Conservation (phyloP, 495 filamentous ascomycete species). For the Platismatia glauca region DNA sequence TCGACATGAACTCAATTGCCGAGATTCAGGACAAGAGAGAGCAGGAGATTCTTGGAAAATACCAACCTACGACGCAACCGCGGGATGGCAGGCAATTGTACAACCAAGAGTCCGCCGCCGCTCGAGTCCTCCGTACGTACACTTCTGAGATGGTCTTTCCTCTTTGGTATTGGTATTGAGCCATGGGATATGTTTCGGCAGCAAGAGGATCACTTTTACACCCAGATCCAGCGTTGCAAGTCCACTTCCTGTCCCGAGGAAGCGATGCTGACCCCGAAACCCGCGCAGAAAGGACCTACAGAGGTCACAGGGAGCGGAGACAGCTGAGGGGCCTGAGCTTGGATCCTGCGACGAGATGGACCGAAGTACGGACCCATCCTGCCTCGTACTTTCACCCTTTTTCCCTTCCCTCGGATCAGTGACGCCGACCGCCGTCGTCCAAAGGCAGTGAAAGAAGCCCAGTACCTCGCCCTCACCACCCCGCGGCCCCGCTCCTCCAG, state of each 20-base stretch:
- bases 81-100: not conserved
- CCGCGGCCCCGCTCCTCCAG: constrained; percentile 31
- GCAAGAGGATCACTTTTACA: too few relatives aligned
- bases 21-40: constrained; percentile 18
- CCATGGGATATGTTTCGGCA: too few relatives aligned
- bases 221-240: too few relatives aligned
- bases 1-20: constrained; percentile 16
- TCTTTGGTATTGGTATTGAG: too few relatives aligned
- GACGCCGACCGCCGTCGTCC: constrained; percentile 2
- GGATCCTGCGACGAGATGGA: constrained; percentile 60
- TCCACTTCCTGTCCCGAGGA: too few relatives aligned
- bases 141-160: too few relatives aligned
- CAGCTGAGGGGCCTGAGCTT: constrained; percentile 55
- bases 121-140: constrained; percentile 17
- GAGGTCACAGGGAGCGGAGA: constrained; percentile 60
- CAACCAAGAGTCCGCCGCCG: constrained; percentile 12
- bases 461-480: constrained; percentile 46
- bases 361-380: constrained; percentile 38
- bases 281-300: constrained; percentile 63
- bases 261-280: too few relatives aligned
- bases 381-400: not conserved
- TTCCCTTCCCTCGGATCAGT: not conserved
- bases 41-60: constrained; percentile 13
- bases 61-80: not conserved
- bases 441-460: constrained; percentile 55